Conservation (phyloP, 108 stramenopile genomes). For the Aurantiochytrium sp. region DNA sequence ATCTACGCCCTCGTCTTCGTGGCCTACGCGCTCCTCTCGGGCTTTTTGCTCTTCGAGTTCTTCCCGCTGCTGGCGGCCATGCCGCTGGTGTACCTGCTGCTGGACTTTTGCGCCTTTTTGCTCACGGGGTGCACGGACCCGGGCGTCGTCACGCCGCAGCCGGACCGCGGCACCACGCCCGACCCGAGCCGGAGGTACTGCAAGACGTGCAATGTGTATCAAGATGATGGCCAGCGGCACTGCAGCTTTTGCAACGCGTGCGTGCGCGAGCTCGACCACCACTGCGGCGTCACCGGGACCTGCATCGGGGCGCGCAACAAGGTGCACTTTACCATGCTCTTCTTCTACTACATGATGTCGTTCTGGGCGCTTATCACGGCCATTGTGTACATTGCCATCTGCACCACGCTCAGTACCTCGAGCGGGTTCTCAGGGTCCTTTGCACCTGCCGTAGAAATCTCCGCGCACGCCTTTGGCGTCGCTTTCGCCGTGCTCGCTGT, state of each 20-base stretch:
- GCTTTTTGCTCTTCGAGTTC: not conserved
- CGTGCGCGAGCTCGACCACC: constrained; percentile 25
- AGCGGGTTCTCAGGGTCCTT: not conserved
- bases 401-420: not conserved
- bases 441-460: not conserved
- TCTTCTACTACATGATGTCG: constrained; percentile 20
- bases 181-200: not conserved
- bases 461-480: not conserved
- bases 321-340: constrained; percentile 19
- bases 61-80: not conserved
- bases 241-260: constrained; percentile 29
- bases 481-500: not conserved
- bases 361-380: not conserved
- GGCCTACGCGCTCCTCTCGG: not conserved
- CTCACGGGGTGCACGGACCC: constrained; percentile 14
- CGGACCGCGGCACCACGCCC: not conserved
- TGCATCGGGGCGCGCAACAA: constrained; percentile 22
- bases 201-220: not conserved
- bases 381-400: not conserved
- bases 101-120: not conserved
- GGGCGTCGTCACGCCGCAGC: not conserved
- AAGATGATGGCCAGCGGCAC: not conserved
- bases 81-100: not conserved
- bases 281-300: not conserved
- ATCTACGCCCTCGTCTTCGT: not conserved